Base-by-base conservation (phyloP, 2,329 filamentous ascomycete genomes). In the Dactylella cylindrospora region DNA sequence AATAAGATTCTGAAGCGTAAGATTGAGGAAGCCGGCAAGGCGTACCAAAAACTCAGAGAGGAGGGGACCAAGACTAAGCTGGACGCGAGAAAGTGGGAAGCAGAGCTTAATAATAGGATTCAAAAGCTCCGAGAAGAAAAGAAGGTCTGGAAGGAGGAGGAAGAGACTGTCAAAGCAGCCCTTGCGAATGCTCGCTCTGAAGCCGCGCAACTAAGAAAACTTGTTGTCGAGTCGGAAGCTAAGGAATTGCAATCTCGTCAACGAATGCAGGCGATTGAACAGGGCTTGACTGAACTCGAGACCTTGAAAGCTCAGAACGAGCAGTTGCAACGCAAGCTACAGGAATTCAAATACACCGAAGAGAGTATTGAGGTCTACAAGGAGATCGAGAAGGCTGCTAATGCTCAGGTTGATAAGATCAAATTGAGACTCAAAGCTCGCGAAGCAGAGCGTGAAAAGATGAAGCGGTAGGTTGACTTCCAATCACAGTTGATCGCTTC, bases 41-140 rank as follows among this genome's bases (percentile, higher is more conserved):
- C 80, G 1, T 85, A 88, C 71, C 76, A 81, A 60, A 84, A 86
- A 69, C 79, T 85, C 44, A 84, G 83, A 68, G 85, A 82, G 65
- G 86, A 90, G 68, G 83, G 82, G 0, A 82, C 88, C 60, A 85
- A 83, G 67, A 84, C 84, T 36, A 82, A 86, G 26, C 82, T 80
- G 31, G 79, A 90, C 67, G 80, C 84, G 1, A 88, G 88, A 73
- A 90, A 88, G 70, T 87, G 86, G 80, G 88, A 91, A 69, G 80
- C 78, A 1, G 84, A 88, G 66, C 76, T 90, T 25, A 81, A 80
- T 41, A 77, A 77, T 46, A 88, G 86, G 71, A 74, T 90, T 35
- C 80, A 81, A 65, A 74, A 75, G 2, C 76, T 88, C 32, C 80
- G 83, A 43, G 85, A 89, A 57, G 85, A 88, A 59, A 82, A 84